Base-by-base conservation (phyloP, 805 yeast species). In the Starmerella lactis-condensi region DNA sequence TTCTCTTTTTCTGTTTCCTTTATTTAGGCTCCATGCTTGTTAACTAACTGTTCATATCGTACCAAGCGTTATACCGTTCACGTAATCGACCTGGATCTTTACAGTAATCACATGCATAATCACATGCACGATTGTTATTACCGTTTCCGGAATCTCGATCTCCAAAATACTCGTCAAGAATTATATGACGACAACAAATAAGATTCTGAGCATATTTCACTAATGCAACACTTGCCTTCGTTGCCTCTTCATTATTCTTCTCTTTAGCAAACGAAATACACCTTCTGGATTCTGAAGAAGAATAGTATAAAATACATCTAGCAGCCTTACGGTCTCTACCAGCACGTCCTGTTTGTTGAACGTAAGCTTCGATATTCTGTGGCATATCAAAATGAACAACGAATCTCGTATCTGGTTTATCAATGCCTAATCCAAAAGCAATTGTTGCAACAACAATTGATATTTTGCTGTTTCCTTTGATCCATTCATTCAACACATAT, bases 391-490 rank as follows among this genome's bases (percentile, higher is more conserved):
- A 65, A 54, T 89, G 98, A 23, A 81, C 69, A 4, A 89, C 96
- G 58, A 67, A 83, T 31, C 98, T 59, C 6, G 85, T 95, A 53
- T 89, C 91, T 0, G 95, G 77, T 50, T 89, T 89, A 55, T 89
- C 98, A 32, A 89, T 83, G 29, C 98, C 98, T 94, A 89, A 82
- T 16, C 98, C 98, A 62, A 89, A 89, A 0, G 98, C 98, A 45
- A 89, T 75, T 0, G 98, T 89, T 0, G 98, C 98, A 56, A 95
- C 83, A 8, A 89, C 79, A 1, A 83, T 72, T 48, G 74, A 75
- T 16, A 70, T 56, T 5, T 23, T 17, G 5, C 35, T 40, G 17
- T 56, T 53, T 32, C 76, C 75, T 1, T 53, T 48, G 48, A 85
- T 94, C 98, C 98, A 89, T 17, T 57, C 58, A 12, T 56, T 55